Percentiles rank a stretch among this genome's conserved stretches.
phyloP scores from a whole-genome alignment of 371 early-diverging fungal genomes.

The Mortierella sp. region DNA sequence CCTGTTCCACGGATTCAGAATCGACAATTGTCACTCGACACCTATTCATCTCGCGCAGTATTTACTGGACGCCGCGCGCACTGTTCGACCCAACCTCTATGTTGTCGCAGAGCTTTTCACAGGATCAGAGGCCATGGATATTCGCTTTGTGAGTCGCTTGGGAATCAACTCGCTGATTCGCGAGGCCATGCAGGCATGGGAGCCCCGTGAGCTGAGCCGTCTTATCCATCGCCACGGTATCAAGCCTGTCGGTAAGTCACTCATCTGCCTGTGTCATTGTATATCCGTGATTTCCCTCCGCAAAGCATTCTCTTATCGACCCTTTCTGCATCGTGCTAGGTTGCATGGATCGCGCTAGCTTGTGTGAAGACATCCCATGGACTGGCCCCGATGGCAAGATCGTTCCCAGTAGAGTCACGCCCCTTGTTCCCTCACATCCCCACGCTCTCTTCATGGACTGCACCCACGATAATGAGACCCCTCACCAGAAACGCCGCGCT shows the following conservation, averaged over 20 bases:
- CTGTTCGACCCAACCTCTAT: constrained; percentile 89
- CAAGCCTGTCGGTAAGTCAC: constrained; percentile 78
- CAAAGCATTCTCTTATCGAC: not conserved
- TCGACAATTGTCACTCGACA: constrained; percentile 99
- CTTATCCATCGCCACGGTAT: constrained; percentile 92
- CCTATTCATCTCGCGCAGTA: constrained; percentile 95
- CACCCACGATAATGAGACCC: constrained; percentile 98
- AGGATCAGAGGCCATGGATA: constrained; percentile 93
- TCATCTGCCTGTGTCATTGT: not conserved
- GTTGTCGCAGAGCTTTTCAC: constrained; percentile 98
- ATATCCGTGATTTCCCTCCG: too few relatives aligned
- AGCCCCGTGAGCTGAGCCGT: constrained; percentile 89
- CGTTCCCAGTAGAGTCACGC: constrained; percentile 48
- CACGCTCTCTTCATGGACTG: constrained; percentile 98
- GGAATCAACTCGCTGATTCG: constrained; percentile 97
- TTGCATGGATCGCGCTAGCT: constrained; percentile 44
- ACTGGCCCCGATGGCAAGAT: constrained; percentile 36
- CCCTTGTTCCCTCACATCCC: constrained; percentile 68
- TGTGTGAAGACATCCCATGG: constrained; percentile 42
- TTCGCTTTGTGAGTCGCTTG: constrained; percentile 87
- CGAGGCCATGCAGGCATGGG: constrained; percentile 98
- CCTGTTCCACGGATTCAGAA: constrained; percentile 95
- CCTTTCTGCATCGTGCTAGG: constrained; percentile 15
- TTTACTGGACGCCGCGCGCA: constrained; percentile 90
- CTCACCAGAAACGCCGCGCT: constrained; percentile 89